These are phyloP conservation scores for Fusarium siculi DNA, from an alignment of 2,329 filamentous ascomycete species.

Conservation along the genomic window DNA sequence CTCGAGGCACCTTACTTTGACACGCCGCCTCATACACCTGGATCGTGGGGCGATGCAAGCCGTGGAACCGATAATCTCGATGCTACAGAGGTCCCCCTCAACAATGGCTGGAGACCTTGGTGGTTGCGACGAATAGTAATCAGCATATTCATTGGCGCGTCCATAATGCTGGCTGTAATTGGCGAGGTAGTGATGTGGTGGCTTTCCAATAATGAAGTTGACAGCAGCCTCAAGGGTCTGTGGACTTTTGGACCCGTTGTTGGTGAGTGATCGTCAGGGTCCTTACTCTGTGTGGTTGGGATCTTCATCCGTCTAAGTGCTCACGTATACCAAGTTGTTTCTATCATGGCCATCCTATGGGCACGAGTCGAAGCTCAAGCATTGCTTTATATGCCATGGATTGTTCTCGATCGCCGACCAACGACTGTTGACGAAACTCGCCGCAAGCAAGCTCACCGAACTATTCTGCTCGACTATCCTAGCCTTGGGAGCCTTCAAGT, in stretches of 20 bases:
- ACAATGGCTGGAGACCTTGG: constrained; percentile 42
- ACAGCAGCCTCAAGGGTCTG: constrained; percentile 32
- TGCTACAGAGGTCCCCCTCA: constrained; percentile 32
- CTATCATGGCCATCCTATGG: constrained; percentile 43
- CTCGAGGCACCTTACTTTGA: constrained; percentile 43
- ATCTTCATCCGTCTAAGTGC: constrained; percentile 6
- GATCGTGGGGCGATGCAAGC: constrained; percentile 15
- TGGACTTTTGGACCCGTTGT: constrained; percentile 46
- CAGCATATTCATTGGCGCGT: constrained; percentile 35
- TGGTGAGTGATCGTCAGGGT: constrained; percentile 37
- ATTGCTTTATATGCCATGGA: constrained; percentile 45
- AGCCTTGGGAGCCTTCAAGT: constrained; percentile 38
- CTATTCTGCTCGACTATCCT: constrained; percentile 44
- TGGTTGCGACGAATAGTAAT: constrained; percentile 39
- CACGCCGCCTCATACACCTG: constrained; percentile 32
- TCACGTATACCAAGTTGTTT: constrained; percentile 35
- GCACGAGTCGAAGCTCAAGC: constrained; percentile 44
- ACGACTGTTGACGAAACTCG: constrained; percentile 41
- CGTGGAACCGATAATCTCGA: constrained; percentile 23
- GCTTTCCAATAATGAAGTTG: constrained; percentile 33
- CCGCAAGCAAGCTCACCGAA: constrained; percentile 44
- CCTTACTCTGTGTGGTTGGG: constrained; percentile 9
- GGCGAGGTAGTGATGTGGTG: constrained; percentile 42
- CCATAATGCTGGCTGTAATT: constrained; percentile 34
- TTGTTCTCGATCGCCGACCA: constrained; percentile 41